Conservation (phyloP, 257 asterid genomes). For the Petunia axillaris region DNA sequence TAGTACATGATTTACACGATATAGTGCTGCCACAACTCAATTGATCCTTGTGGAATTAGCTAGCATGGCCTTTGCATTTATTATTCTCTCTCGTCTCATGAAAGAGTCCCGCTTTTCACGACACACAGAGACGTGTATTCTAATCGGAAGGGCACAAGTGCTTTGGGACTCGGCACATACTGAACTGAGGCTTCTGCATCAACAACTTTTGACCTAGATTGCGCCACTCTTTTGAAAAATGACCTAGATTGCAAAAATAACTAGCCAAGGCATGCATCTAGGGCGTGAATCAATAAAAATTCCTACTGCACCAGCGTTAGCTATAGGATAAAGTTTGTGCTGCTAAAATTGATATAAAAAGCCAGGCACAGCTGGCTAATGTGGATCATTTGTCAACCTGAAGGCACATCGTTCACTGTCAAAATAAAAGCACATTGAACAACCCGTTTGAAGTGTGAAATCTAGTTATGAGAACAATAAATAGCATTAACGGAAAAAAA, state of each 20-base stretch:
- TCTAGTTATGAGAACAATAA: not conserved
- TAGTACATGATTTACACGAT: not conserved
- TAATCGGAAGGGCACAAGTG: not conserved
- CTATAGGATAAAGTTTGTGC: not conserved
- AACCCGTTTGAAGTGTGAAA: not conserved
- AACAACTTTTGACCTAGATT: not conserved
- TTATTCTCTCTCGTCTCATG: not conserved
- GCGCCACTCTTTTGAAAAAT: not conserved
- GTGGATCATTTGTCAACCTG: not conserved
- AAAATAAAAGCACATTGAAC: not conserved
- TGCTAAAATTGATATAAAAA: not conserved
- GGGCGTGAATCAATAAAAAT: not conserved
- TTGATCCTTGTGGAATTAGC: not conserved
- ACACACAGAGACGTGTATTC: not conserved
- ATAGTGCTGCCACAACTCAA: not conserved
- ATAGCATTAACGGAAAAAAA: not conserved
- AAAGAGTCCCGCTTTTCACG: not conserved
- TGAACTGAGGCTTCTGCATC: not conserved
- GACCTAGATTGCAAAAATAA: not conserved
- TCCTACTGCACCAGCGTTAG: not conserved
- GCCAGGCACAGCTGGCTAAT: not conserved
- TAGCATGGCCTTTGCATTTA: not conserved
- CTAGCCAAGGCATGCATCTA: constrained; percentile 9
- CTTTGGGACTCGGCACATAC: not conserved
- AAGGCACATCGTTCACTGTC: not conserved